These are phyloP conservation scores for Daldinia caldariorum DNA, from an alignment of 495 filamentous ascomycete species.

Conservation along the genomic window DNA sequence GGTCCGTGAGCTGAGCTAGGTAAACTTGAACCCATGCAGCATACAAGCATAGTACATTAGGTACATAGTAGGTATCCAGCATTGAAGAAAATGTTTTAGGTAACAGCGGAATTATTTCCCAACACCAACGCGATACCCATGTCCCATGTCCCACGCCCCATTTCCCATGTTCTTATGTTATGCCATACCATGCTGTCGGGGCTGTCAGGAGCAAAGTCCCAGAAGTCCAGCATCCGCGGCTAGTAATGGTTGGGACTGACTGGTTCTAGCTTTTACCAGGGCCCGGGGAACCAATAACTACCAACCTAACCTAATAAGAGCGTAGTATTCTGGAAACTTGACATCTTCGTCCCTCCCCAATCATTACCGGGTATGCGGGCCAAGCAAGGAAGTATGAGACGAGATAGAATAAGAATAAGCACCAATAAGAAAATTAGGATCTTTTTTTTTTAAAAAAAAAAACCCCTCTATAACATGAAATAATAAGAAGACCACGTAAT, in stretches of 20 bases:
- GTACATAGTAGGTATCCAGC: not conserved
- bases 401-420: not conserved
- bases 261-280: constrained; percentile 3
- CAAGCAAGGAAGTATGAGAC: not conserved
- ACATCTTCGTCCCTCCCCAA: not conserved
- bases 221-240: not conserved
- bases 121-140: not conserved
- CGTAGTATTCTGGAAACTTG: not conserved
- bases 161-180: not conserved
- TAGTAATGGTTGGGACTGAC: not conserved
- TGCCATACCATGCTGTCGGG: not conserved
- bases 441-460: too few relatives aligned
- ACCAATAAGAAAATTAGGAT: not conserved
- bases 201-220: not conserved
- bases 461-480: not conserved
- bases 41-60: too few relatives aligned
- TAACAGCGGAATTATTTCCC: not conserved
- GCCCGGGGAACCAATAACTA: constrained; percentile 1
- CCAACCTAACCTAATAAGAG: not conserved
- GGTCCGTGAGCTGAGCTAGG: constrained; percentile 2
- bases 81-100: not conserved
- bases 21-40: not conserved
- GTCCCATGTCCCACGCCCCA: not conserved
- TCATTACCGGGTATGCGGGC: not conserved
- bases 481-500: not conserved